A percentile compares a stretch with the other conserved stretches of the same genome.
phyloP scores from a whole-genome alignment of 345 rosid species.

The Eucalyptus cloeziana region DNA sequence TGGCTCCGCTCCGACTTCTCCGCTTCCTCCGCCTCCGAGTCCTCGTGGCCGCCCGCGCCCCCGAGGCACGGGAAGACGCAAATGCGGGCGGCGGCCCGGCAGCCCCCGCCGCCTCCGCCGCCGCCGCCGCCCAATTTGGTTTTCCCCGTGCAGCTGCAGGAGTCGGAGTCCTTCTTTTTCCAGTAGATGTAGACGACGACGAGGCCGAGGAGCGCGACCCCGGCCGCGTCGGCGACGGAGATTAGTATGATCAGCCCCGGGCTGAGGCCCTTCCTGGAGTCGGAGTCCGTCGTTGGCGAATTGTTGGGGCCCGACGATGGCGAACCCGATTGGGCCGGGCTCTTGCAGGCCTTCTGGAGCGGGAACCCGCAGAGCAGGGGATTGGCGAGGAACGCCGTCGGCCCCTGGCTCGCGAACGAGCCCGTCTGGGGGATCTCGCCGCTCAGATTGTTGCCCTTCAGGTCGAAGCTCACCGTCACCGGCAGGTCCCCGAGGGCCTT shows the following conservation, averaged over 20 bases:
- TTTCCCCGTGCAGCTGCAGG: constrained; percentile 82
- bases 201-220: constrained; percentile 68
- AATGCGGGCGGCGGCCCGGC: neutral
- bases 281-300: neutral
- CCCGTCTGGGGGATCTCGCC: constrained; percentile 94
- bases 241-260: constrained; percentile 64
- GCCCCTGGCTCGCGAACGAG: constrained; percentile 90
- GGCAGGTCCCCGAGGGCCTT: constrained; percentile 67
- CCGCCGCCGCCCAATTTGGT: constrained; percentile 45
- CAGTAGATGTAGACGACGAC: constrained; percentile 70
- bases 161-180: constrained; percentile 74
- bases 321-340: neutral
- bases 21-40: constrained; percentile 57
- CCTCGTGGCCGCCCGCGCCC: constrained; percentile 31
- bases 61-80: constrained; percentile 15
- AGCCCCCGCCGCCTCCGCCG: constrained; percentile 1
- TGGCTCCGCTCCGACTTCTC: constrained; percentile 20
- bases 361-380: constrained; percentile 88
- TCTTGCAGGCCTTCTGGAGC: constrained; percentile 67
- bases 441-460: constrained; percentile 60
- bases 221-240: constrained; percentile 73
- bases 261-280: constrained; percentile 33
- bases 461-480: constrained; percentile 78
- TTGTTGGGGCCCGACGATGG: constrained; percentile 18
- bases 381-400: constrained; percentile 85